A percentile compares a stretch with the other conserved stretches of the same genome.
phyloP scores from a whole-genome alignment of 2,329 filamentous ascomycete species.

The Alternaria consortialis region DNA sequence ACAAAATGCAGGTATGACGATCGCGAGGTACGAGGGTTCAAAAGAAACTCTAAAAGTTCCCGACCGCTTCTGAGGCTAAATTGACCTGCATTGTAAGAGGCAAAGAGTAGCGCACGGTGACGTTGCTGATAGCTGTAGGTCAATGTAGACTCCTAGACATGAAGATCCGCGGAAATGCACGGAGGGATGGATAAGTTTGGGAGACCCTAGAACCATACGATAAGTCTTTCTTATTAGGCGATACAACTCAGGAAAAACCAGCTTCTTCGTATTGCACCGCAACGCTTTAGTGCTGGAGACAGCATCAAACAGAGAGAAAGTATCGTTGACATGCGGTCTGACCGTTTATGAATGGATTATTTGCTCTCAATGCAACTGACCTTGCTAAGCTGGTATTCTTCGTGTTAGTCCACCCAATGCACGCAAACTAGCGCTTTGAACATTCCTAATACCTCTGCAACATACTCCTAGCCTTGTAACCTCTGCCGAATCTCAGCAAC shows the following conservation, averaged over 20 bases:
- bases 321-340: neutral
- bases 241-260: neutral
- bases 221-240: neutral
- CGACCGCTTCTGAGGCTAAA: neutral
- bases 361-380: neutral
- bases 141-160: neutral
- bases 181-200: neutral
- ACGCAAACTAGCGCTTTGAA: neutral
- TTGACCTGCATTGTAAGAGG: neutral
- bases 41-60: neutral
- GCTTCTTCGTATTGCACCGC: neutral
- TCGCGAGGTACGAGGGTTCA: neutral
- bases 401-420: neutral
- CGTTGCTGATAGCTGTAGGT: neutral
- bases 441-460: neutral
- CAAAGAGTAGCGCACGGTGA: neutral
- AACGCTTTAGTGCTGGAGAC: neutral
- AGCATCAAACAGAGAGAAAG: neutral
- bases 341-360: neutral
- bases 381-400: neutral
- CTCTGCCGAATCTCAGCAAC: slow-evolving; percentile 66
- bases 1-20: neutral
- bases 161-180: slow-evolving; percentile 3
- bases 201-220: neutral
- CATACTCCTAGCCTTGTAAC: slow-evolving; percentile 41